Evolutionary conservation across 225 moss, liverwort and hornwort species (phyloP).

Genomic region (Marchantia paleacea): DNA sequence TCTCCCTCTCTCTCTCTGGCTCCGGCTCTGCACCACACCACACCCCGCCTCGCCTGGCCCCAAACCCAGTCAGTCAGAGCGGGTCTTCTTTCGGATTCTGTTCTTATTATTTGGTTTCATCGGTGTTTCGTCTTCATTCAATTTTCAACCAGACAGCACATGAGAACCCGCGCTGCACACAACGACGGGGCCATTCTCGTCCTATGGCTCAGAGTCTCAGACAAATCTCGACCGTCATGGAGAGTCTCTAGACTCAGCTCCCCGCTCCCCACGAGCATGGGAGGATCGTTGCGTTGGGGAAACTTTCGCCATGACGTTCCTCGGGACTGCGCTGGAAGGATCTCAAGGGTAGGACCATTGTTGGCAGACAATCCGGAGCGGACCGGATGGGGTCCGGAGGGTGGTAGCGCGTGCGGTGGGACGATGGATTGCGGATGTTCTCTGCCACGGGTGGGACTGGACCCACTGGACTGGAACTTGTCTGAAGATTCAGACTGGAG

Average conservation of each 20-base stretch:
- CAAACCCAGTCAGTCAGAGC: not conserved
- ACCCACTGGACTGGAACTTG: too few species aligned
- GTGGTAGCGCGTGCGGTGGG: too few species aligned
- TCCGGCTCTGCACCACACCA: not conserved
- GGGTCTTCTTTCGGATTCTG: not conserved
- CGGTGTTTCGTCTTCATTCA: conserved; percentile 8
- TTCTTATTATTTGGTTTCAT: not conserved
- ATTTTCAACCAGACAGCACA: not conserved
- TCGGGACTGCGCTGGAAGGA: too few species aligned
- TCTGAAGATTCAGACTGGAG: not conserved
- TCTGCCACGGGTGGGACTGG: too few species aligned
- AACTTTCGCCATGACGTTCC: too few species aligned
- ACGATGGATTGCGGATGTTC: not conserved
- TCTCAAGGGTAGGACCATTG: too few species aligned
- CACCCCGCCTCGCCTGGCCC: not conserved
- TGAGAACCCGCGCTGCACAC: not conserved
- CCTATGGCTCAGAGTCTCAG: not conserved
- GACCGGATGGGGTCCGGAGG: too few species aligned
- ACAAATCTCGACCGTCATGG: not conserved
- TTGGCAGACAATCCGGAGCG: too few species aligned
- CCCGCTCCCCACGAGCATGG: not conserved
- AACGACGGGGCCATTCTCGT: not conserved
- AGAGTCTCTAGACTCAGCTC: too few species aligned
- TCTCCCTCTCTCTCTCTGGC: not conserved
- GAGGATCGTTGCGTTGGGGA: not conserved